A percentile compares a stretch with the other conserved stretches of the same genome.
Evolutionary conservation across 106 monocot genomes (phyloP).

Genomic region (Vanilla planifolia): DNA sequence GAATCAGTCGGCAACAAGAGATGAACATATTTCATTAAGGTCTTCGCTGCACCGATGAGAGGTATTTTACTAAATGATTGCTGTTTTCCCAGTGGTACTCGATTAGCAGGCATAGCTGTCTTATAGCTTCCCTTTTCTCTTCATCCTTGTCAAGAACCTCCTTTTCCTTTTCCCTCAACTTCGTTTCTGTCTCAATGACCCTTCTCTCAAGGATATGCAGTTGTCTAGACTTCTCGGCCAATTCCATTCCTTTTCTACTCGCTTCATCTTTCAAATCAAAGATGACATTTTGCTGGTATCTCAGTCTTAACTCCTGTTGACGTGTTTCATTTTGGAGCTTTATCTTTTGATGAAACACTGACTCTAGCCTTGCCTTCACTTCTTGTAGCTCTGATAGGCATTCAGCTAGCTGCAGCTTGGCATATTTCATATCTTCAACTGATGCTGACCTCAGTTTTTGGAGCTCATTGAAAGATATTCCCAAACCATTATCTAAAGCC

Average conservation of each 20-base stretch:
- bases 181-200: constrained; percentile 13
- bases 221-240: constrained; percentile 26
- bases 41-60: constrained; percentile 17
- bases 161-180: constrained; percentile 27
- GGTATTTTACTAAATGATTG: constrained; percentile 23
- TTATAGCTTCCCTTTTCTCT: constrained; percentile 75
- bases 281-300: constrained; percentile 32
- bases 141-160: constrained; percentile 26
- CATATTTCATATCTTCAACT: constrained; percentile 12
- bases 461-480: constrained; percentile 15
- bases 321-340: constrained; percentile 29
- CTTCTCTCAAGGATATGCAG: constrained; percentile 13
- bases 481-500: constrained; percentile 16
- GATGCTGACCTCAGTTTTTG: constrained; percentile 20
- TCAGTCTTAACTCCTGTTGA: constrained; percentile 23
- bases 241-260: constrained; percentile 1
- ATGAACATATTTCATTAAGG: constrained; percentile 1
- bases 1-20: not conserved
- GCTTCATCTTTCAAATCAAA: constrained; percentile 27
- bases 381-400: constrained; percentile 24
- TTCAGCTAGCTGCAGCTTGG: constrained; percentile 19
- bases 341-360: constrained; percentile 19
- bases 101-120: constrained; percentile 60
- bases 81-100: constrained; percentile 74
- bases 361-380: constrained; percentile 15